phyloP scores from a whole-genome alignment of 768 basidiomycete species.

The Pholiota molesta region DNA sequence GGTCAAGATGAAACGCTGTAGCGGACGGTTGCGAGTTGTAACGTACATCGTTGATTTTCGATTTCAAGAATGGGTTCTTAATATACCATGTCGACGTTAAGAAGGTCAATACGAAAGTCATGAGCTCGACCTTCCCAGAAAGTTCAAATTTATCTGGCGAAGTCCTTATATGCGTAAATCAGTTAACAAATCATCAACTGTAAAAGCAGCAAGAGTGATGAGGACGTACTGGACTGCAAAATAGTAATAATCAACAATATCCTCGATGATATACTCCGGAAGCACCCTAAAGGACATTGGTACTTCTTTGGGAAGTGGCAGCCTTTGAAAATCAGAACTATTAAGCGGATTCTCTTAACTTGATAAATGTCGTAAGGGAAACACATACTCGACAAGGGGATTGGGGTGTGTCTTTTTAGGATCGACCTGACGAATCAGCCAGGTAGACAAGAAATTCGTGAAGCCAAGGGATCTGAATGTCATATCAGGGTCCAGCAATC shows the following conservation, averaged over 20 bases:
- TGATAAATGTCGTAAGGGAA: not conserved
- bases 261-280: slow-evolving; percentile 94
- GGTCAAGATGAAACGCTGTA: not conserved
- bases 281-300: slow-evolving; percentile 84
- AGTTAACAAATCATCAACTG: not conserved
- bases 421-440: slow-evolving; percentile 91
- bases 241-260: slow-evolving; percentile 86
- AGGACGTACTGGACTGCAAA: slow-evolving; percentile 76
- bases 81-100: slow-evolving; percentile 95
- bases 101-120: slow-evolving; percentile 90
- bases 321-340: slow-evolving; percentile 43
- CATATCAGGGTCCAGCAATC: slow-evolving; percentile 86
- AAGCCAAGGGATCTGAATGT: slow-evolving; percentile 79
- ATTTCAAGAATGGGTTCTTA: slow-evolving; percentile 97
- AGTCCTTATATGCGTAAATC: slow-evolving; percentile 37
- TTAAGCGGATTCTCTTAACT: not conserved
- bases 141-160: slow-evolving; percentile 82
- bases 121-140: slow-evolving; percentile 82
- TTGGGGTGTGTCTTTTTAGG: slow-evolving; percentile 78
- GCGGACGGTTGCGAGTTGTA: not conserved
- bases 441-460: slow-evolving; percentile 89
- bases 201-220: not conserved
- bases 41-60: slow-evolving; percentile 90
- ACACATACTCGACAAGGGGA: slow-evolving; percentile 63
- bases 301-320: slow-evolving; percentile 85